Base-by-base conservation (phyloP, 768 basidiomycete species). In the Suillus lakei region DNA sequence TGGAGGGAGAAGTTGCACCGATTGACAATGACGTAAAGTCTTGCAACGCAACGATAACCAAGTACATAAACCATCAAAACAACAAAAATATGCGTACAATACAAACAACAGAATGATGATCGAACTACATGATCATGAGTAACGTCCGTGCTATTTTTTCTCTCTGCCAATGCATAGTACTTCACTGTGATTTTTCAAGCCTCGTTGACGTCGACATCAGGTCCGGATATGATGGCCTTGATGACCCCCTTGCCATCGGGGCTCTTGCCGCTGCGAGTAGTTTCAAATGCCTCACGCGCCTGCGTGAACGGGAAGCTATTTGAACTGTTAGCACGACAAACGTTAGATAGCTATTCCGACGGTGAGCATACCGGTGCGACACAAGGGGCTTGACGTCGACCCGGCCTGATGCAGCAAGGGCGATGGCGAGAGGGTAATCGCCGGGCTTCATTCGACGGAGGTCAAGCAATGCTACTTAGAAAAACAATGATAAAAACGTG, bases 371-470 rank as follows among this genome's bases (percentile, higher is more conserved):
- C 86, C 93, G 85, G 76, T 98, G 96, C 23, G 95, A 93, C 68
- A 98, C 90, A 39, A 99, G 82, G 1, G 96, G 90, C 75, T 91
- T 93, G 63, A 98, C 84, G 76, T 98, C 86, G 69, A 98, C 86
- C 74, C 88, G 90, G 60, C 94, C 94, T 68, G 87, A 85, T 13
- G 92, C 83, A 56, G 90, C 95, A 50, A 98, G 86, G 55, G 91
- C 87, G 70, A 99, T 92, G 18, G 95, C 91, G 65, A 94, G 84
- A 30, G 86, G 86, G 75, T 97, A 98, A 74, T 91, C 91, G 15
- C 94, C 95, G 48, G 93, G 88, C 90, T 92, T 69, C 59, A 48
- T 13, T 28, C 64, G 54, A 63, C 43, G 50, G 38, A 18, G 61
- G 23, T 30, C 64, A 30, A 61, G 6, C 53, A 61, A 23, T 21